A percentile compares a stretch with the other conserved stretches of the same genome.
Conservation (phyloP, 805 yeast species). For the Saccharomyces paradoxus region DNA sequence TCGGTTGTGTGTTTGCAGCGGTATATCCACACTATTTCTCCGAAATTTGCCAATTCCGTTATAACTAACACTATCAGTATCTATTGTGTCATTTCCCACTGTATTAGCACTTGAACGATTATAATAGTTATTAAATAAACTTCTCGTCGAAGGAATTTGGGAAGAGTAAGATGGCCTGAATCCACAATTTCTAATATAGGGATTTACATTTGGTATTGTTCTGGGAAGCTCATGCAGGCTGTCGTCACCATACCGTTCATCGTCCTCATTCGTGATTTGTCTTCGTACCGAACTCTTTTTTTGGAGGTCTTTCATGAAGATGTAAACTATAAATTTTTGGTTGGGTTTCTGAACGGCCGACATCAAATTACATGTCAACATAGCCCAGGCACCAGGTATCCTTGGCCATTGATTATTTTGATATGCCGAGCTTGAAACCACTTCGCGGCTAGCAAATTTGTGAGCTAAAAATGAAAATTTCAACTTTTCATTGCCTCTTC, state of each 20-base stretch:
- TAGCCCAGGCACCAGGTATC: not conserved
- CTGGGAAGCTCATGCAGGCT: conserved; percentile 1
- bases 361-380: not conserved
- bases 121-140: not conserved
- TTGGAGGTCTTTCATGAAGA: not conserved
- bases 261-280: conserved; percentile 1
- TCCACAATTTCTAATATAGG: not conserved
- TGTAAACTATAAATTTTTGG: not conserved
- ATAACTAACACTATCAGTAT: not conserved
- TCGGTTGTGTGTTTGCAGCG: not conserved
- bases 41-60: not conserved
- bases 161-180: not conserved
- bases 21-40: not conserved
- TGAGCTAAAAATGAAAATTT: not conserved
- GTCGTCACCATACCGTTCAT: conserved; percentile 1
- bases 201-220: not conserved
- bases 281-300: not conserved
- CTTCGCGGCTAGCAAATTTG: not conserved
- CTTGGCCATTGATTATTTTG: not conserved
- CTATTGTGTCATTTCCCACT: not conserved
- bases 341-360: not conserved
- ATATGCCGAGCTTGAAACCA: not conserved
- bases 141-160: not conserved
- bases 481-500: not conserved
- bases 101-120: not conserved